Base-by-base conservation (phyloP, 179 eudicot species). In the Spinacia oleracea region DNA sequence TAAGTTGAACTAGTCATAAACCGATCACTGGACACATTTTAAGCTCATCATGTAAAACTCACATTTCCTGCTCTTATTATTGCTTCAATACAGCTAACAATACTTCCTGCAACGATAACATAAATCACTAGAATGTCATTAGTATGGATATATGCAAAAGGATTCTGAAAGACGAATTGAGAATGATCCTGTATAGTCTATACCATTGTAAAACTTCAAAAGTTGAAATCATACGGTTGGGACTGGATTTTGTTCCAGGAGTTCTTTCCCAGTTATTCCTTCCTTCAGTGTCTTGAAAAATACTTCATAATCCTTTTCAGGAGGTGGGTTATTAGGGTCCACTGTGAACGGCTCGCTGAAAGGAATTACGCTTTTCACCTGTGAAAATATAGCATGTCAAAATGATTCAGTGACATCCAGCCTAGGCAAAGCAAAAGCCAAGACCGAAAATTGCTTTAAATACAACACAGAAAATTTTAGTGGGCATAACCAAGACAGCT, bases 361-460 rank as follows among this genome's bases (percentile, higher is more conserved):
- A 21, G 98, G 98, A 64, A 95, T 72, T 15, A 87, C 92, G 82
- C 98, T 90, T 87, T 93, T 95, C 79, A 95, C 98, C 98, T 95
- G 92, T 80, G 74, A 78, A n/a, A 78, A 35, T 55, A 72, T 55
- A 72, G 32, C 46, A 80, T 66, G 46, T 46, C 35, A 9, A 3
- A 2, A 27, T 31, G 50, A 43, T 50, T 75, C 31, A 38, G 58
- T 43, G 48, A 62, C 43, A 62, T 2, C 62, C 40, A 51, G 32
- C 45, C 18, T 35, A 38, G 35, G 25, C 70, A 66, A 53, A 66
- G 70, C 14, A 66, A n/a, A 66, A 18, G 5, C 21, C 5, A 62
- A 12, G 8, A 7, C 2, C 21, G 46, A 34, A 18, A 66, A 46
- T 6, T 38, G 25, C 23, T 35, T 38, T 20, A 29, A 60, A 60